Evolutionary conservation across 371 early-diverging fungal species (phyloP).

Genomic region (Parasitella parasitica): DNA sequence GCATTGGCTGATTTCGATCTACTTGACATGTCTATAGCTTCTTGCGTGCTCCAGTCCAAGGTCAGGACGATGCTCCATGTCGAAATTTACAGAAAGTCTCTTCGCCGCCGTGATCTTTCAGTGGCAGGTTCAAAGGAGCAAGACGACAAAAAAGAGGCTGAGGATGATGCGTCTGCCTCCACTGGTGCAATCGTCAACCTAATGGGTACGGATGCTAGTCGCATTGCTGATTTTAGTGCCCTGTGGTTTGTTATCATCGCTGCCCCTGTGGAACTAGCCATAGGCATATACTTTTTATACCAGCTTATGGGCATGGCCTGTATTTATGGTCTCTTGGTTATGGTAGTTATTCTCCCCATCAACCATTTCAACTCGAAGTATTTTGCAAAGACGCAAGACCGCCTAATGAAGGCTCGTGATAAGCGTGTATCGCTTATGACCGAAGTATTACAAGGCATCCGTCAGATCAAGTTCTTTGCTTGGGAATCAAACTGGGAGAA

Average conservation of each 20-base stretch:
- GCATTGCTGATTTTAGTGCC: conserved; percentile 53
- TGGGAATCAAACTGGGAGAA: conserved; percentile 47
- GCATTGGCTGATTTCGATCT: too few relatives aligned
- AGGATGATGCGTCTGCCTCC: conserved; percentile 28
- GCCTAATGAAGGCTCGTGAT: conserved; percentile 45
- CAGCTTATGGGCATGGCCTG: conserved; percentile 59
- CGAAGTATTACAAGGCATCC: conserved; percentile 55
- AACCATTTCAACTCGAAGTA: conserved; percentile 43
- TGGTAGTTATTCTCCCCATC: conserved; percentile 46
- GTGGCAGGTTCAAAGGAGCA: not conserved
- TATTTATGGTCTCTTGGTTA: conserved; percentile 57
- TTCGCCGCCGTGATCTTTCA: conserved; percentile 38
- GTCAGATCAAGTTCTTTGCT: conserved; percentile 67
- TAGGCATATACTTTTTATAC: conserved; percentile 63
- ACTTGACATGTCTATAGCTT: not conserved
- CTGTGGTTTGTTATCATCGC: conserved; percentile 51
- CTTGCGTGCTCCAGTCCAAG: conserved; percentile 30
- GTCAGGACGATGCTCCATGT: conserved; percentile 34
- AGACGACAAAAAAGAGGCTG: conserved; percentile 7
- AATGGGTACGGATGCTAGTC: conserved; percentile 72
- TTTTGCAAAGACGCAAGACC: conserved; percentile 43
- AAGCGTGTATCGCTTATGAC: conserved; percentile 47
- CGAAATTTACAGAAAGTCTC: conserved; percentile 42
- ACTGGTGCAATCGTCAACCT: conserved; percentile 75
- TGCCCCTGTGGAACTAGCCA: conserved; percentile 50